A percentile compares a stretch with the other conserved stretches of the same genome.
Conservation (phyloP, 1,139 yeast genomes). For the Saccharomyces uvarum region DNA sequence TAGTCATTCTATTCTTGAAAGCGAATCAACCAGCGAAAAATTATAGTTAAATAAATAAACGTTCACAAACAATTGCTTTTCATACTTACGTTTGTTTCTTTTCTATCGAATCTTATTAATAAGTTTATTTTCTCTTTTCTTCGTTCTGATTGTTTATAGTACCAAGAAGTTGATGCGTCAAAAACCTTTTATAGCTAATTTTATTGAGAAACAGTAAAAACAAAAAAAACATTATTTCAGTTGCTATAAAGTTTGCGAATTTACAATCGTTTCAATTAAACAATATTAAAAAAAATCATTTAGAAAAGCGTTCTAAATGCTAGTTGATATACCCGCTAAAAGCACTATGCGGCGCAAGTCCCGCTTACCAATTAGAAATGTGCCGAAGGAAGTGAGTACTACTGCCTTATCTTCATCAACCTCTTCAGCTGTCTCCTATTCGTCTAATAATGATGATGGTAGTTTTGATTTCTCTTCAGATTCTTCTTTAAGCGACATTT, state of each 20-base stretch:
- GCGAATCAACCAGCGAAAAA: not conserved
- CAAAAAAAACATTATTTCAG: not conserved
- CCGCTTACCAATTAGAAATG: not conserved
- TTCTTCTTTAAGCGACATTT: not conserved
- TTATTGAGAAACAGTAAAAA: not conserved
- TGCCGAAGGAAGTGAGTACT: not conserved
- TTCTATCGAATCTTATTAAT: not conserved
- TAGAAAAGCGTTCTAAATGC: not conserved
- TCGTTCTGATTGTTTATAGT: not conserved
- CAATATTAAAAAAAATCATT: not conserved
- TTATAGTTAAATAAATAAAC: not conserved
- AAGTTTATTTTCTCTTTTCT: not conserved
- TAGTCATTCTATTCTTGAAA: not conserved
- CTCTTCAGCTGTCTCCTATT: not conserved
- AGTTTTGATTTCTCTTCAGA: not conserved
- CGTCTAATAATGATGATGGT: not conserved
- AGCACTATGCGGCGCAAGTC: not conserved
- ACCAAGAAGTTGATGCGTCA: not conserved
- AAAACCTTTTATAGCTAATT: not conserved
- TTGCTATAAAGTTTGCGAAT: not conserved
- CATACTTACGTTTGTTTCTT: not conserved
- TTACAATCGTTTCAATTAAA: not conserved
- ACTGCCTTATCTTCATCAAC: not conserved
- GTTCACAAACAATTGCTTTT: not conserved
- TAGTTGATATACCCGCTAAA: not conserved